Base-by-base conservation (phyloP, 2,329 filamentous ascomycete genomes). In the Fusarium coicis region DNA sequence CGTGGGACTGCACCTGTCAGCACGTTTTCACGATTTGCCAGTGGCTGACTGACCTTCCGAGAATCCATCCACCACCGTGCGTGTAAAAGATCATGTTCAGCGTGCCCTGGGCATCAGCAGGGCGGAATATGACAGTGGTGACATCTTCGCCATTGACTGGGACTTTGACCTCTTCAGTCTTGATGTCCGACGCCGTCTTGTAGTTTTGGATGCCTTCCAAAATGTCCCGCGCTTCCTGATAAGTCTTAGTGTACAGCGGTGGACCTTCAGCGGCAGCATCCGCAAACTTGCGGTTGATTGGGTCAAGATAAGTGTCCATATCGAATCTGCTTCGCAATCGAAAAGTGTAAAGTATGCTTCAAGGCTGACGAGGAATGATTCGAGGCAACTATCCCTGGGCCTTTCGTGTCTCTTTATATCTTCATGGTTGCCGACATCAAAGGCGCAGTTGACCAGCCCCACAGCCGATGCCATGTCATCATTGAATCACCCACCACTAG, bases 1-100 rank as follows among this genome's bases (percentile, higher is more conserved):
- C 3, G 63, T 57, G 0, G 69, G 68, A 12, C 69, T 72, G 32
- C 7, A 1, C 3, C 3, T 21, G 15, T 72, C 18, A 72, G 59
- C 10, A 5, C 10, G 0, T 21, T 6, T 2, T 5, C 34, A 23
- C 3, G 4, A 5, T 7, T 18, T 3, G 1, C 14, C 1, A 1
- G 5, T 12, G 12, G 7, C 1, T 19, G 15, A 7, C 16, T 36
- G 34, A 36, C 69, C 69, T 72, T 58, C 69, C 69, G 0, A 72
- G 50, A 28, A 72, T 72, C 68, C 69, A 72, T 39, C 69, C 69
- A 2, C 69, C 69, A 5, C 69, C 69, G 3, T 72, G 68, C 0
- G 68, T 72, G 2, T 72, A 72, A 11, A 72, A 72, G n/a, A 72
- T 72, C 68, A 72, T 49, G 19, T 63, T 71, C 9, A 72, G 15